Evolutionary conservation across 2,329 filamentous ascomycete genomes (phyloP), one percentile per base, ranked within the genome.

Genomic region (Botrytis porri): DNA sequence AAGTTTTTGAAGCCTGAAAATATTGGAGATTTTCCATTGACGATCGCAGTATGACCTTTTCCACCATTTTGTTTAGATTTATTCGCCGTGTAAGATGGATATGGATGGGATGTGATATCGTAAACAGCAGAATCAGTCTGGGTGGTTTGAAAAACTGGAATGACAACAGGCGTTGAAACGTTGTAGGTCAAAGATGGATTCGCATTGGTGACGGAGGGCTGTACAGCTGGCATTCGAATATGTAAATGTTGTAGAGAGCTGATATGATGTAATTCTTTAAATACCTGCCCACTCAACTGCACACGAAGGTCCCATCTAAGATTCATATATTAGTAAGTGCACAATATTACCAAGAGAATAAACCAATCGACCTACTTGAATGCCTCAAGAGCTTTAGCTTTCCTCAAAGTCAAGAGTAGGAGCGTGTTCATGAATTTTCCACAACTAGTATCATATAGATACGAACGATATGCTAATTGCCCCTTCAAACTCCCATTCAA

Each of bases 371-470:
- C 85, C 74, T 77, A 89, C 87, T 82, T 83, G 77, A 91, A 90
- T 4, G 83, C 83, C 78, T 91, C 88, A 37, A 91, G 83, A 0
- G 83, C 82, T 61, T 81, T 84, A 41, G 88, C 85, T 76, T 86
- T 88, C 76, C 85, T 87, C 74, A 91, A 78, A 1, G 87, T 86
- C 78, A 90, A 77, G 43, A 86, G 84, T 9, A 91, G 80, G 60
- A 91, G 80, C 0, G 88, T 89, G 76, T 89, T 91, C 79, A 91
- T 84, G 73, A 91, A 89, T 81, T 89, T 90, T 69, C 88, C 89
- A 77, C 87, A 89, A 79, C 86, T 88, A 45, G 84, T 80, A 72
- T 82, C 86, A 77, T 87, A 87, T 12, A 86, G 82, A 75, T 89
- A 90, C 1, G 85, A 82, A 71, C 86, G 85, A 77, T 88, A 88